These are phyloP conservation scores for Coemansia javaensis DNA, from an alignment of 192 early-diverging fungal species.

Conservation along the genomic window DNA sequence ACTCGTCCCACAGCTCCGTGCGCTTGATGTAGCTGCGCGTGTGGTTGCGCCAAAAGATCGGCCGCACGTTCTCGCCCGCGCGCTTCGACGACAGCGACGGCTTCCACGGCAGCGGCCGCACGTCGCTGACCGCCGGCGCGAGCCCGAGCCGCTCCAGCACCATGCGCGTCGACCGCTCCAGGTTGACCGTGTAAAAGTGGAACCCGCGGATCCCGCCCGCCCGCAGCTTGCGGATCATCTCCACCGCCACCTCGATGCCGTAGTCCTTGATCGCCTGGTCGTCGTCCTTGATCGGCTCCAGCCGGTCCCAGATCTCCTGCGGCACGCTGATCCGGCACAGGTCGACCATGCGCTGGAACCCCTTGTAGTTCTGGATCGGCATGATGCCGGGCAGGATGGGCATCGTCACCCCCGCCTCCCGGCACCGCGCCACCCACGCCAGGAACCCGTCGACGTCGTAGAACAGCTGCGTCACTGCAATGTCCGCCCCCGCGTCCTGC, in stretches of 20 bases:
- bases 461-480: conserved; percentile 93
- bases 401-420: conserved; percentile 69
- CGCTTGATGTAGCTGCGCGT: conserved; percentile 84
- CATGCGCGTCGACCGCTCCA: conserved; percentile 81
- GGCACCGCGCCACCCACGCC: conserved; percentile 70
- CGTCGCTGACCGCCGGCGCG: conserved; percentile 64
- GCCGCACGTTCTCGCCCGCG: conserved; percentile 92
- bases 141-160: conserved; percentile 83
- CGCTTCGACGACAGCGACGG: conserved; percentile 80
- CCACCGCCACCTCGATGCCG: conserved; percentile 75
- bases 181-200: conserved; percentile 96
- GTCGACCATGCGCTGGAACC: conserved; percentile 88
- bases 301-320: conserved; percentile 69
- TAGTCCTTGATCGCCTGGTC: conserved; percentile 96
- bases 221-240: conserved; percentile 77
- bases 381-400: conserved; percentile 94
- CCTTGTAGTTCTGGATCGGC: conserved; percentile 92
- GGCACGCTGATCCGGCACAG: conserved; percentile 87
- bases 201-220: conserved; percentile 72
- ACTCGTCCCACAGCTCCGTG: conserved; percentile 96
- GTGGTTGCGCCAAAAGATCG: conserved; percentile 98
- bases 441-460: conserved; percentile 88
- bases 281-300: conserved; percentile 98
- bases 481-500: conserved; percentile 87
- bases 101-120: conserved; percentile 61